phyloP scores from a whole-genome alignment of 805 yeast species.

The Barnettozyma wickerhamii region DNA sequence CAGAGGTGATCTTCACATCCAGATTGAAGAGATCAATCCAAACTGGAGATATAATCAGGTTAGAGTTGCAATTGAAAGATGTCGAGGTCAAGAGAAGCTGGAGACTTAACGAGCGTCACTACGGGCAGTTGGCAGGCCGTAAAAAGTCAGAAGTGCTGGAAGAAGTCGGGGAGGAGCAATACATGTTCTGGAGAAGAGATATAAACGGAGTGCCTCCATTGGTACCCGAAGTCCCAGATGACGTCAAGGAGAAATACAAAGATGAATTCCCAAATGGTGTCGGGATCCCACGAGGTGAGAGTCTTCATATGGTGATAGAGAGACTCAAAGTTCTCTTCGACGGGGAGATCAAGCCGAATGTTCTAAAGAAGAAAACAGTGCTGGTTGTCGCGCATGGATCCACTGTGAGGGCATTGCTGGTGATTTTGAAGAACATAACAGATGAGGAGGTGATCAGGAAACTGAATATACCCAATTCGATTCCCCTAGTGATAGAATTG shows the following conservation, averaged over 20 bases:
- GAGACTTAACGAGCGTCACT: constrained; percentile 83
- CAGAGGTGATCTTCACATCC: constrained; percentile 66
- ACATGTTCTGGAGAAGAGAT: constrained; percentile 77
- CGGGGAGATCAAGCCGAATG: constrained; percentile 44
- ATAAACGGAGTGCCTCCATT: constrained; percentile 68
- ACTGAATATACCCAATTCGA: constrained; percentile 79
- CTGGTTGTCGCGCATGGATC: constrained; percentile 79
- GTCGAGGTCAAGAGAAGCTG: constrained; percentile 60
- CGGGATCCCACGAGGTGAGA: constrained; percentile 67
- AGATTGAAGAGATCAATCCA: constrained; percentile 69
- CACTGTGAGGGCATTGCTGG: constrained; percentile 70
- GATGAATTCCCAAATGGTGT: constrained; percentile 24
- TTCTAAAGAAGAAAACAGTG: constrained; percentile 50
- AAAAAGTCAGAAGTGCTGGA: constrained; percentile 63
- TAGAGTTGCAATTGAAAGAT: constrained; percentile 47
- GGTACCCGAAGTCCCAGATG: constrained; percentile 35
- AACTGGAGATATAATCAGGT: constrained; percentile 64
- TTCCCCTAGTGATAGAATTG: constrained; percentile 68
- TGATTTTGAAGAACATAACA: constrained; percentile 58
- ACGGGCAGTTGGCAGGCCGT: constrained; percentile 78
- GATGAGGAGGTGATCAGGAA: constrained; percentile 68
- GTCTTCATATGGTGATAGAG: constrained; percentile 65
- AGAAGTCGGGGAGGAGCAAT: constrained; percentile 66
- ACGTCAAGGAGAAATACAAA: constrained; percentile 28
- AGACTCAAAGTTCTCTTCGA: constrained; percentile 59